Conservation (phyloP, 768 basidiomycete species). For the Floccularia luteovirens region DNA sequence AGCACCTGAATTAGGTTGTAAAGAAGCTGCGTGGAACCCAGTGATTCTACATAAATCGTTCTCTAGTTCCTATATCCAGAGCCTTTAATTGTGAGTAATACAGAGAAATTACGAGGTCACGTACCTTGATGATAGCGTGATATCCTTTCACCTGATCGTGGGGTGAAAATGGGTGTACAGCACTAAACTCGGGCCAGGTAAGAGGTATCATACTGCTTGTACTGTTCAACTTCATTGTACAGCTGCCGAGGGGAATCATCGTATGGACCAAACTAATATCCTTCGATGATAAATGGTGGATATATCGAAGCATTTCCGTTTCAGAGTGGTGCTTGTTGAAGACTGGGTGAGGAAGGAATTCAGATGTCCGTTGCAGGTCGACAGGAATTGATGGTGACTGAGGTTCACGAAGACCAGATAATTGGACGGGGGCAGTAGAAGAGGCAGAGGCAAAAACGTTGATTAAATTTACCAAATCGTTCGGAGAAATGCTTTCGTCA, state of each 20-base stretch:
- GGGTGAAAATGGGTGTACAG: conserved; percentile 91
- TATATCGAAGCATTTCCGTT: conserved; percentile 97
- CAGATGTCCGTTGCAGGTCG: conserved; percentile 49
- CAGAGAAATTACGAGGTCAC: background rate
- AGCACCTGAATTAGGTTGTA: conserved; percentile 99
- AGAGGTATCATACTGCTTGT: conserved; percentile 97
- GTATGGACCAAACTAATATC: conserved; percentile 92
- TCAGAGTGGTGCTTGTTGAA: conserved; percentile 98
- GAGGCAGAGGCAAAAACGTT: conserved; percentile 75
- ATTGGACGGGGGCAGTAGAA: conserved; percentile 35
- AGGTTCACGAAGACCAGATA: conserved; percentile 40
- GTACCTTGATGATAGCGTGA: conserved; percentile 66
- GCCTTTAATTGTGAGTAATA: background rate
- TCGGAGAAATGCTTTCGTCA: conserved; percentile 80
- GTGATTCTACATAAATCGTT: conserved; percentile 88
- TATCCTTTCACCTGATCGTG: conserved; percentile 88
- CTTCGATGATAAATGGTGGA: conserved; percentile 89
- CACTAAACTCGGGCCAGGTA: conserved; percentile 88
- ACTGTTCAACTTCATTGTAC: conserved; percentile 98
- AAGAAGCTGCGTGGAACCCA: conserved; percentile 90
- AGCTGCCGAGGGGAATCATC: conserved; percentile 94
- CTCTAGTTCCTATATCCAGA: conserved; percentile 67
- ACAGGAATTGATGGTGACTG: conserved; percentile 42
- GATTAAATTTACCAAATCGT: conserved; percentile 69
- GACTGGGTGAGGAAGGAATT: conserved; percentile 78